phyloP scores from a whole-genome alignment of 2,329 filamentous ascomycete genomes.

The Colletotrichum cordylinicola region DNA sequence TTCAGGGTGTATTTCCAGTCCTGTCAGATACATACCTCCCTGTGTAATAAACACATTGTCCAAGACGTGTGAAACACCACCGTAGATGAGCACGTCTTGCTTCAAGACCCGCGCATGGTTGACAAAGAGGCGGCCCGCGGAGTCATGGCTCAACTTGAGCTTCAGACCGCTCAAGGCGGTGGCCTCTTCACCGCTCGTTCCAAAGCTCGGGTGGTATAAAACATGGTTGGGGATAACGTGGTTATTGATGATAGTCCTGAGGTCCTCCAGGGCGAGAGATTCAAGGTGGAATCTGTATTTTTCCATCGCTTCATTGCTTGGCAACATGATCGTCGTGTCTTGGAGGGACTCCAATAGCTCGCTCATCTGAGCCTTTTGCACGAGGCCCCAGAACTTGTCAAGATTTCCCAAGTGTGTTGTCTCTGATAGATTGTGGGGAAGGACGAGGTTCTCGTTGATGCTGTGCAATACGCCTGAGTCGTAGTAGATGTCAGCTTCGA shows the following conservation, averaged over 20 bases:
- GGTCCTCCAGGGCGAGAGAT: neutral
- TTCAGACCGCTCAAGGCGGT: neutral
- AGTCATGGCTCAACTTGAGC: neutral
- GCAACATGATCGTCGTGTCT: neutral
- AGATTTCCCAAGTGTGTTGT: neutral
- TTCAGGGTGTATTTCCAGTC: accelerated
- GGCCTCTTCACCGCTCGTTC: neutral
- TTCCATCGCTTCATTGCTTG: neutral
- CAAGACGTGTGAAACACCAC: neutral
- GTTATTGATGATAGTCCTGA: neutral
- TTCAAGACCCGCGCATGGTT: neutral
- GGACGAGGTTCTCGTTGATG: neutral
- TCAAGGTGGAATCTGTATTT: neutral
- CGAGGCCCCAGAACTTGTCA: neutral
- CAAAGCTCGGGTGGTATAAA: neutral
- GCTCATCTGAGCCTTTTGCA: neutral
- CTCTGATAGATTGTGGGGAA: neutral
- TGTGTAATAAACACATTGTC: neutral
- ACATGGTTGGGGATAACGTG: neutral
- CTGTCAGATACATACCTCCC: neutral
- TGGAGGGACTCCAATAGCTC: neutral
- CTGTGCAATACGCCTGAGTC: neutral
- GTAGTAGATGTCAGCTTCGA: neutral
- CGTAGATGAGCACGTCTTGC: neutral
- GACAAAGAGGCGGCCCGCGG: neutral